Percentiles rank a stretch among this genome's conserved stretches.
These are phyloP conservation scores for Umbelopsis sp. DNA, from an alignment of 192 early-diverging fungal species.

Conservation along the genomic window DNA sequence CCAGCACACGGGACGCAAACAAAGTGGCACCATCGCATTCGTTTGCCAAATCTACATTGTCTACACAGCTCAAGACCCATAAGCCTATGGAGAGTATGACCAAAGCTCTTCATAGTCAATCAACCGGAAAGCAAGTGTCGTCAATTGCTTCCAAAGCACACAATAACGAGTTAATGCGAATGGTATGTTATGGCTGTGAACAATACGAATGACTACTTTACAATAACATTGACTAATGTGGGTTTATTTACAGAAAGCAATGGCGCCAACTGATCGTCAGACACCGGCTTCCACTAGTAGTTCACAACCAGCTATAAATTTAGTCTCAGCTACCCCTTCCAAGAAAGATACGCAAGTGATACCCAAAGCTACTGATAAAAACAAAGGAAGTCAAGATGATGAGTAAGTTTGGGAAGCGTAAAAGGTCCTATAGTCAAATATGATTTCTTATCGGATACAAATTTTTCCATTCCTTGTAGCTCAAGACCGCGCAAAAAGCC, in stretches of 20 bases:
- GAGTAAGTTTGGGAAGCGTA: neutral
- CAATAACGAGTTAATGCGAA: neutral
- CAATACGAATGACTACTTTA: neutral
- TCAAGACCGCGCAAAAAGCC: neutral
- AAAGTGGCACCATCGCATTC: neutral
- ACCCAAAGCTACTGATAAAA: neutral
- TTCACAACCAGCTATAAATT: neutral
- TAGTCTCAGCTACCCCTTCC: neutral
- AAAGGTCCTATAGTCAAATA: neutral
- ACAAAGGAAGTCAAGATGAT: neutral
- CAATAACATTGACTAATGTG: neutral
- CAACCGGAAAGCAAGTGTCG: neutral
- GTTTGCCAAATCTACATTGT: conserved; percentile 10
- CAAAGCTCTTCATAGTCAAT: neutral
- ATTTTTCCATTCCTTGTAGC: neutral
- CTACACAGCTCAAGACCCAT: conserved; percentile 1
- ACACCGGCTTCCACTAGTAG: neutral
- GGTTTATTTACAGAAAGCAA: neutral
- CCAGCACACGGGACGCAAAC: neutral
- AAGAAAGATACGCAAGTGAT: neutral
- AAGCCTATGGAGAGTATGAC: neutral
- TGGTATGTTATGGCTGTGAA: neutral
- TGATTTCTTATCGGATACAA: neutral
- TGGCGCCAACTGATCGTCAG: neutral
- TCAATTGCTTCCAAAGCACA: neutral